These are phyloP conservation scores for Termitomyces sp. DNA, from an alignment of 768 basidiomycete species.

Conservation along the genomic window DNA sequence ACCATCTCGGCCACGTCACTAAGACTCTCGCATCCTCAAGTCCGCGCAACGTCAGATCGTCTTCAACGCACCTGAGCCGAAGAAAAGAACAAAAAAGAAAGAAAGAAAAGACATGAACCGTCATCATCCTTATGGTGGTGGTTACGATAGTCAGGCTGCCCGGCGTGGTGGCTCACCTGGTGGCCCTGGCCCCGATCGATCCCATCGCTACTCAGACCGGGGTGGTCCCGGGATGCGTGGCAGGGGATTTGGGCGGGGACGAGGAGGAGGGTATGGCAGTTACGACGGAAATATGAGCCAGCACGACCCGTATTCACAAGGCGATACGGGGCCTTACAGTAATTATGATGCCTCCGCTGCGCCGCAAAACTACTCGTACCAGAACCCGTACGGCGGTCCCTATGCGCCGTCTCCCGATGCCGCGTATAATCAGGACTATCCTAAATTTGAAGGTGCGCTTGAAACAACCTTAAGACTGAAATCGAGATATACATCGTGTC, in stretches of 20 bases:
- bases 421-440: constrained; percentile 55
- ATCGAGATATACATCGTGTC: constrained; percentile 18
- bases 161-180: constrained; percentile 63
- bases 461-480: constrained; percentile 55
- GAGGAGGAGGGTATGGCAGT: constrained; percentile 45
- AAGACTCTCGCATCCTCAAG: constrained; percentile 14
- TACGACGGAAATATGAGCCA: constrained; percentile 51
- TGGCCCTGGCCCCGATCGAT: constrained; percentile 71
- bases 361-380: constrained; percentile 62
- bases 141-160: constrained; percentile 46
- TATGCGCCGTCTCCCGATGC: constrained; percentile 44
- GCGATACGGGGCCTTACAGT: constrained; percentile 62
- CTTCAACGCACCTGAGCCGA: constrained; percentile 17
- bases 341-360: constrained; percentile 50
- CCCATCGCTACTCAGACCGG: constrained; percentile 54
- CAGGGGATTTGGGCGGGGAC: constrained; percentile 46
- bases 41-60: constrained; percentile 11
- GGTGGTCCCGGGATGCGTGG: constrained; percentile 47
- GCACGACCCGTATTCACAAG: constrained; percentile 47
- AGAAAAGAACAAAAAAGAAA: constrained; percentile 31
- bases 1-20: constrained; percentile 30
- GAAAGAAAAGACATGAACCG: constrained; percentile 67
- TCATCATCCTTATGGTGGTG: constrained; percentile 80
- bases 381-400: constrained; percentile 56
- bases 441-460: constrained; percentile 83